A percentile compares a stretch with the other conserved stretches of the same genome.
Evolutionary conservation across 148 eudicot genomes (phyloP).

Genomic region (Fagopyrum esculentum): DNA sequence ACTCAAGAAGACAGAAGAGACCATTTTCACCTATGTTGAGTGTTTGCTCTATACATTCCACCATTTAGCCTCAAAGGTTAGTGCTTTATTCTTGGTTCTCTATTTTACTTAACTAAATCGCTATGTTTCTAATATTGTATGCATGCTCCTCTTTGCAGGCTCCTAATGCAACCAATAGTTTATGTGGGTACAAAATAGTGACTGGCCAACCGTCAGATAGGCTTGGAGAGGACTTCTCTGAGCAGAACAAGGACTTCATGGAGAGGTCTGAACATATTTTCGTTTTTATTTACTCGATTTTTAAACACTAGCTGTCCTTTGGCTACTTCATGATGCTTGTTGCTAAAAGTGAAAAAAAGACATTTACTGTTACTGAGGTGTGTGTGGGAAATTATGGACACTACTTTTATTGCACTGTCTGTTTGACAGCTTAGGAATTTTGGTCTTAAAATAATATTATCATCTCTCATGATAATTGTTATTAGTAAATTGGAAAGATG

Average conservation of each 20-base stretch:
- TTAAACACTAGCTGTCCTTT: neutral
- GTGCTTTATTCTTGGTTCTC: constrained; percentile 10
- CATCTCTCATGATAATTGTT: neutral
- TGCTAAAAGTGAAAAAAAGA: neutral
- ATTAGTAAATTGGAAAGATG: neutral
- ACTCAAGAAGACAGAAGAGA: constrained; percentile 70
- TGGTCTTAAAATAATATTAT: neutral
- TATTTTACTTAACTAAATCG: neutral
- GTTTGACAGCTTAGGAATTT: neutral
- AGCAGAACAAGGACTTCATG: constrained; percentile 61
- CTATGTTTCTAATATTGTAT: constrained; percentile 11
- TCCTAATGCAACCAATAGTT: constrained; percentile 85
- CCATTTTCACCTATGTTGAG: constrained; percentile 77
- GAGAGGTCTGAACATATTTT: constrained; percentile 37
- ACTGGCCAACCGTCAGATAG: constrained; percentile 98
- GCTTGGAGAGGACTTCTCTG: constrained; percentile 95
- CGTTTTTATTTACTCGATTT: neutral
- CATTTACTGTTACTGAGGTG: neutral
- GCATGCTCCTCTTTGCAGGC: constrained; percentile 34
- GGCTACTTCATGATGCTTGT: neutral
- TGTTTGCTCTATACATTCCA: constrained; percentile 83
- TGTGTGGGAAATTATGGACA: neutral
- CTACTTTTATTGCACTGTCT: neutral
- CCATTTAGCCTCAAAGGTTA: constrained; percentile 84
- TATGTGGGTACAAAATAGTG: constrained; percentile 87